These are phyloP conservation scores for Tetrahymena malaccensis DNA, from an alignment of 73 alveolate species.

Conservation along the genomic window DNA sequence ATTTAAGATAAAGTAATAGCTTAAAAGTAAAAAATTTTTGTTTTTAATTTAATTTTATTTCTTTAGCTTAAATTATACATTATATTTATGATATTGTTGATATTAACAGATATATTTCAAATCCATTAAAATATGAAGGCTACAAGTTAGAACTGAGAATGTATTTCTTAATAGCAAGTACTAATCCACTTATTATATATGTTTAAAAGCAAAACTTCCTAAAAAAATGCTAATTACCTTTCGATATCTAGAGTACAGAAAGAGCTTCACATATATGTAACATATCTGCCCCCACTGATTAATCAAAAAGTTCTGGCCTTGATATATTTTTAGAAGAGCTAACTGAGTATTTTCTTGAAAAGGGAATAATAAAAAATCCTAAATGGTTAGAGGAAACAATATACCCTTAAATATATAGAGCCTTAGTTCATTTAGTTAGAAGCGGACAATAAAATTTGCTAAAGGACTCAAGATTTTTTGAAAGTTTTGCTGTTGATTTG, in stretches of 20 bases:
- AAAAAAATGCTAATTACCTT: slow-evolving; percentile 31
- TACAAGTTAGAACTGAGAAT: slow-evolving; percentile 32
- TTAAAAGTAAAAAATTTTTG: neutral
- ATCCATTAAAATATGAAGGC: slow-evolving; percentile 23
- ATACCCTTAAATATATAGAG: slow-evolving; percentile 12
- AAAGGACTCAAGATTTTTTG: slow-evolving; percentile 16
- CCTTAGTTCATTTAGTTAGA: slow-evolving; percentile 27
- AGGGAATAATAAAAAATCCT: slow-evolving; percentile 8
- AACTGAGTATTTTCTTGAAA: neutral
- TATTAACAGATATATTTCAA: slow-evolving; percentile 2
- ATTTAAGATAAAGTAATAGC: slow-evolving; percentile 2
- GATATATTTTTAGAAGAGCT: slow-evolving; percentile 32
- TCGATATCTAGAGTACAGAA: slow-evolving; percentile 4
- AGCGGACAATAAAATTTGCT: slow-evolving; percentile 11
- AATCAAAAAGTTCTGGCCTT: neutral
- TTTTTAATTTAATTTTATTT: too few relatives aligned
- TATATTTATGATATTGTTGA: neutral
- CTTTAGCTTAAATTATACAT: too few relatives aligned
- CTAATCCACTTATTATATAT: slow-evolving; percentile 32
- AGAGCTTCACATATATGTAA: slow-evolving; percentile 42
- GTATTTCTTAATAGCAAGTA: slow-evolving; percentile 16
- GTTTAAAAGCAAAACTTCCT: slow-evolving; percentile 10
- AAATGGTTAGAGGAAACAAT: slow-evolving; percentile 22
- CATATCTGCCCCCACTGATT: neutral
- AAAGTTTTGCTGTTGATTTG: slow-evolving; percentile 37